These are phyloP conservation scores for Cytospora chrysosperma DNA, from an alignment of 2,329 filamentous ascomycete species.

Conservation along the genomic window DNA sequence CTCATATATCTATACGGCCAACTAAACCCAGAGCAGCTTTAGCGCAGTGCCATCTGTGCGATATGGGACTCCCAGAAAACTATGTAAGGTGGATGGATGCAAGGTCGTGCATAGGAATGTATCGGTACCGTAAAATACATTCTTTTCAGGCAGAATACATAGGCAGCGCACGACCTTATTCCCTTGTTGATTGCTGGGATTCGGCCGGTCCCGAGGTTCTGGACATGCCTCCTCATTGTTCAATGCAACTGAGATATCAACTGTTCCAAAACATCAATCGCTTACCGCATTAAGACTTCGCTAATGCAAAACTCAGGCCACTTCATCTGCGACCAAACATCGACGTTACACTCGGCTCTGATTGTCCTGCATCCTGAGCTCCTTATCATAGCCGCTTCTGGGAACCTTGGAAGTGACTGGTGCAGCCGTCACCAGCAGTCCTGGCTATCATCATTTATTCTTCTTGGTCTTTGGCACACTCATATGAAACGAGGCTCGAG, in stretches of 20 bases:
- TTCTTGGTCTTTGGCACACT: background rate
- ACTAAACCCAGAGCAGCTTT: background rate
- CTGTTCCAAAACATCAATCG: background rate
- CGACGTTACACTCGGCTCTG: background rate
- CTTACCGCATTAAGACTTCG: background rate
- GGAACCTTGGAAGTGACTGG: background rate
- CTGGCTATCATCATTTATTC: background rate
- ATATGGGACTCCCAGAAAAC: background rate
- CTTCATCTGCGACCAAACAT: background rate
- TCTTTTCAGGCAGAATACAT: background rate
- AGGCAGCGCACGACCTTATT: background rate
- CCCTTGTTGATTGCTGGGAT: background rate
- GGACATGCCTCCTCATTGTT: background rate
- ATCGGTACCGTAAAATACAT: background rate
- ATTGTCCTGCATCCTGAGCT: background rate
- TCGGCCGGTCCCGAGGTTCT: constrained; percentile 15
- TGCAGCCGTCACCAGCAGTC: background rate
- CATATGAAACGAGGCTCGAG: background rate
- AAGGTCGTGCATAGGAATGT: too few species aligned
- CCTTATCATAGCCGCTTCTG: background rate
- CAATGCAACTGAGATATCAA: constrained; percentile 6
- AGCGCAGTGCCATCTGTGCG: background rate
- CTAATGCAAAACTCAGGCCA: constrained; percentile 1
- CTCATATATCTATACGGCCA: too few species aligned
- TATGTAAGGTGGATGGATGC: background rate